Conservation (phyloP, 352 stramenopile genomes). For the Phytophthora syringae region DNA sequence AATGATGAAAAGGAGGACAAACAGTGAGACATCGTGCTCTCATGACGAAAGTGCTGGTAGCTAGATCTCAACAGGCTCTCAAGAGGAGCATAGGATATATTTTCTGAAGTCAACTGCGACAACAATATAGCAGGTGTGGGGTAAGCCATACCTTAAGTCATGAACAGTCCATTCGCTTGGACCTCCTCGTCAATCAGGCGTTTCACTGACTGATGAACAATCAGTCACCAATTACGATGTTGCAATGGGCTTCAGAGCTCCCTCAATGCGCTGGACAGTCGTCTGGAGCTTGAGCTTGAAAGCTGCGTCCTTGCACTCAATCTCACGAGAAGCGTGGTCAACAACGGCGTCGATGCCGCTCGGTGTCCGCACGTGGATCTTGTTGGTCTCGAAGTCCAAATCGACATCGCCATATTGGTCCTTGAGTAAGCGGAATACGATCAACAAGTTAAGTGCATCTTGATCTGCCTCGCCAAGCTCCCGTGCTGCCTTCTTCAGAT, state of each 20-base stretch:
- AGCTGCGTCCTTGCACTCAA: slow-evolving; percentile 73
- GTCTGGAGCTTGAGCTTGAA: slow-evolving; percentile 80
- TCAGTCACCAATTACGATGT: slow-evolving; percentile 46
- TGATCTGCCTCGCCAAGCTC: slow-evolving; percentile 78
- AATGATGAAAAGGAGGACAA: slow-evolving; percentile 12
- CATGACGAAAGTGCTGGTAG: not conserved
- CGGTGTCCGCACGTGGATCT: slow-evolving; percentile 86
- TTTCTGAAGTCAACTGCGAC: slow-evolving; percentile 10
- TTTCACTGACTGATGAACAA: not conserved
- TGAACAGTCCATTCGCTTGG: slow-evolving; percentile 3
- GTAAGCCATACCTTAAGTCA: too few species aligned
- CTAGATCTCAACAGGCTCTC: not conserved
- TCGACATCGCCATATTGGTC: slow-evolving; percentile 89
- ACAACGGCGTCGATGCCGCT: slow-evolving; percentile 72
- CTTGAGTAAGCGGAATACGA: slow-evolving; percentile 85
- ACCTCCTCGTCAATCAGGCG: not conserved
- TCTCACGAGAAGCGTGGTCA: slow-evolving; percentile 62
- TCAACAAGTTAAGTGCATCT: slow-evolving; percentile 84
- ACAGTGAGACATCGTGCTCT: slow-evolving; percentile 4
- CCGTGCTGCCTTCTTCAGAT: slow-evolving; percentile 61
- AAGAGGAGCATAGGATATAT: slow-evolving; percentile 27
- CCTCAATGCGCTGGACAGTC: slow-evolving; percentile 71
- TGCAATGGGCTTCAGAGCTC: slow-evolving; percentile 68
- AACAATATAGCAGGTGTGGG: slow-evolving; percentile 21
- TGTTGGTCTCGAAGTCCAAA: slow-evolving; percentile 89